Conservation (phyloP, 2,329 filamentous ascomycete genomes). For the Fusarium sp. region DNA sequence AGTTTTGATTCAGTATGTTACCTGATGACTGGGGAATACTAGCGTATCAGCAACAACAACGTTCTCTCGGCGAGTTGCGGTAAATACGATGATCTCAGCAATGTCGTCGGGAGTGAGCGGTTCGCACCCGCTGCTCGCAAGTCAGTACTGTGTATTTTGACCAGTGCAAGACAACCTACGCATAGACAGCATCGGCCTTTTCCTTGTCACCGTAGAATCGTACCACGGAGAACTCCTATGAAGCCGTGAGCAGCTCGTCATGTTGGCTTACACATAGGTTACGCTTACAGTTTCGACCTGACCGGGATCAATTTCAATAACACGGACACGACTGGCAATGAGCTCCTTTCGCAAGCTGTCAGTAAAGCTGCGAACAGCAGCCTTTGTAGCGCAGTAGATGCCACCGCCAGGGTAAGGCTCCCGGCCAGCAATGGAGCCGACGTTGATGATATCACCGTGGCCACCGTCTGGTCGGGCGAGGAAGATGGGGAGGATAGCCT, state of each 20-base stretch:
- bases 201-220: slow-evolving; percentile 88
- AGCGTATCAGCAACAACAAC: slow-evolving; percentile 90
- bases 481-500: slow-evolving; percentile 86
- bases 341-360: slow-evolving; percentile 85
- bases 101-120: slow-evolving; percentile 91
- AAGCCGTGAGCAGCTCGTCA: slow-evolving; percentile 5
- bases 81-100: slow-evolving; percentile 89
- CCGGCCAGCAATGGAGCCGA: slow-evolving; percentile 88
- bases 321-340: slow-evolving; percentile 79
- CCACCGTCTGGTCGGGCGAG: slow-evolving; percentile 79
- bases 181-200: slow-evolving; percentile 91
- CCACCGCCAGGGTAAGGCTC: slow-evolving; percentile 86
- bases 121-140: slow-evolving; percentile 72
- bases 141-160: neutral
- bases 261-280: neutral
- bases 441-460: slow-evolving; percentile 91
- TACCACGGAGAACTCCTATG: slow-evolving; percentile 85
- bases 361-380: slow-evolving; percentile 85
- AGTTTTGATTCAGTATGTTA: slow-evolving; percentile 47
- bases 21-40: slow-evolving; percentile 91
- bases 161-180: slow-evolving; percentile 60
- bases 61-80: slow-evolving; percentile 85
- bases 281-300: slow-evolving; percentile 83
- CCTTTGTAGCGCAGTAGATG: slow-evolving; percentile 95
- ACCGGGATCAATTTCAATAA: slow-evolving; percentile 91